phyloP scores from a whole-genome alignment of 768 basidiomycete species.

The Tricholoma terreum region DNA sequence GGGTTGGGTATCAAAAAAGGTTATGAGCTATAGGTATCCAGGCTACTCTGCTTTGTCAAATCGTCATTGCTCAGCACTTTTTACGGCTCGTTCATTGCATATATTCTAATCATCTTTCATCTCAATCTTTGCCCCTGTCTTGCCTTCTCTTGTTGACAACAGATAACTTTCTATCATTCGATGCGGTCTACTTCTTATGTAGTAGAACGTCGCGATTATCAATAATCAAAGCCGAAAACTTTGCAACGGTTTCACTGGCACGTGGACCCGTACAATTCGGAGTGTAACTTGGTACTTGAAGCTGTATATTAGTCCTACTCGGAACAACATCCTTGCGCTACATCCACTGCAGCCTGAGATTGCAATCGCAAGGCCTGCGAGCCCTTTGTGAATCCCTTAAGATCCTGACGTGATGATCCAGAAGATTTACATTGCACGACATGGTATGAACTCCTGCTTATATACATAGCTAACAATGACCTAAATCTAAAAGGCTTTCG shows the following conservation, averaged over 20 bases:
- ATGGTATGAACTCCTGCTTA: conserved; percentile 40
- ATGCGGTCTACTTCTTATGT: not conserved
- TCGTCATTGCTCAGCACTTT: not conserved
- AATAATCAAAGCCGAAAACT: not conserved
- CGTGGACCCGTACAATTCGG: not conserved
- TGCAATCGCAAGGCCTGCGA: no score
- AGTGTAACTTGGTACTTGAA: no score
- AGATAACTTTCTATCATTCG: conserved; percentile 7
- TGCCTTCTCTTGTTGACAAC: conserved; percentile 15
- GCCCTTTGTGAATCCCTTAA: no score
- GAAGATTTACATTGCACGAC: conserved; percentile 66
- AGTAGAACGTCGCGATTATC: not conserved
- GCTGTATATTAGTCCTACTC: no score
- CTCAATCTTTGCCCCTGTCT: conserved; percentile 17
- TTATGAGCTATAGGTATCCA: conserved; percentile 10
- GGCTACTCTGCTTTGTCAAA: conserved; percentile 9
- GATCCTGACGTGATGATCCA: conserved; percentile 42
- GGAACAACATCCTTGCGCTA: no score
- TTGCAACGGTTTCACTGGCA: not conserved
- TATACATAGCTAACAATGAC: not conserved
- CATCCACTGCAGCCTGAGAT: no score
- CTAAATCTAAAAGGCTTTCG: conserved; percentile 53
- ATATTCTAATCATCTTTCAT: conserved; percentile 14
- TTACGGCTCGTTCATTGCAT: conserved; percentile 18
- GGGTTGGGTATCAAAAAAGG: conserved; percentile 11